Evolutionary conservation across 176 grass and related monocot genomes (phyloP).

Genomic region (Cenchrus purpureus): DNA sequence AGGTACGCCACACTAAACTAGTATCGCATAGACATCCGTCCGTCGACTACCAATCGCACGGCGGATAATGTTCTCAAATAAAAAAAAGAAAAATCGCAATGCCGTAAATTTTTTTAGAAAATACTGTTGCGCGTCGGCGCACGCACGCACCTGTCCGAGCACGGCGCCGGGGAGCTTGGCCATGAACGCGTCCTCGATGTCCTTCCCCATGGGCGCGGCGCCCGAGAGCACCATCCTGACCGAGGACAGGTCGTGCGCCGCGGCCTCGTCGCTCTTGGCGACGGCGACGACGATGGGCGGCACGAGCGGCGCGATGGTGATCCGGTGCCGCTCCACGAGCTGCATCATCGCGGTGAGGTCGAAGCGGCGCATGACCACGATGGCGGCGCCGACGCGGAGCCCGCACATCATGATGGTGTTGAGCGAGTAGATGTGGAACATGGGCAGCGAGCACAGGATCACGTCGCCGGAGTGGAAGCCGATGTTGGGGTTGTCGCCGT

Average conservation of each 20-base stretch:
- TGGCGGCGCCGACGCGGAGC: slow-evolving; percentile 57
- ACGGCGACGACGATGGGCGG: slow-evolving; percentile 77
- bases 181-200: slow-evolving; percentile 71
- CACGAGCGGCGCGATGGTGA: slow-evolving; percentile 70
- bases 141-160: slow-evolving; percentile 64
- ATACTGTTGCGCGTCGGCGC: not conserved
- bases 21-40: not conserved
- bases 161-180: slow-evolving; percentile 67
- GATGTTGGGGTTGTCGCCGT: slow-evolving; percentile 81
- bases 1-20: not conserved
- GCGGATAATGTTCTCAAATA: not conserved
- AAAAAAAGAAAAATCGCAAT: not conserved
- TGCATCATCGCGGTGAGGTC: slow-evolving; percentile 58
- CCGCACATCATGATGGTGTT: slow-evolving; percentile 76
- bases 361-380: slow-evolving; percentile 73
- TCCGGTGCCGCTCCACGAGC: slow-evolving; percentile 52
- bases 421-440: slow-evolving; percentile 88
- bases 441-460: slow-evolving; percentile 69
- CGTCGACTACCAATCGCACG: no score
- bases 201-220: slow-evolving; percentile 83
- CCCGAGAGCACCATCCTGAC: slow-evolving; percentile 73
- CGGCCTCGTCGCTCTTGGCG: slow-evolving; percentile 52
- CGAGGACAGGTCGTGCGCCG: slow-evolving; percentile 58
- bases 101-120: not conserved
- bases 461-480: slow-evolving; percentile 59